phyloP scores from a whole-genome alignment of 306 rosid genomes.

The Crotalaria pallida region DNA sequence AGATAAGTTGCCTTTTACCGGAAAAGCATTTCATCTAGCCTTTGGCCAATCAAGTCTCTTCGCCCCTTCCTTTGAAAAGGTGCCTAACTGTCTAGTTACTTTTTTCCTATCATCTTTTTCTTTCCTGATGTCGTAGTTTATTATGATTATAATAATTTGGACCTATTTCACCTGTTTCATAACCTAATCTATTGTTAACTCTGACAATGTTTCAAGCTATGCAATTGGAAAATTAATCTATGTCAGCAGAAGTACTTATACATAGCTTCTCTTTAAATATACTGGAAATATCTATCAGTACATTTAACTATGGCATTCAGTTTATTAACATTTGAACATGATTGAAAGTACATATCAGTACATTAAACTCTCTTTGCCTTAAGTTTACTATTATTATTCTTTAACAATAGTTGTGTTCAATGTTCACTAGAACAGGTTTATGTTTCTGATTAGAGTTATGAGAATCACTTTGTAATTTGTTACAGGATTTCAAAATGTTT shows the following conservation, averaged over 20 bases:
- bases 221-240: background rate
- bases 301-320: too few relatives aligned
- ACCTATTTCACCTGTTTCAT: background rate
- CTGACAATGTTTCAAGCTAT: background rate
- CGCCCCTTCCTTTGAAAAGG: conserved; percentile 70
- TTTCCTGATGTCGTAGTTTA: background rate
- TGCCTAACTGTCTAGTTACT: conserved; percentile 12
- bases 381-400: too few relatives aligned
- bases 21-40: conserved; percentile 58
- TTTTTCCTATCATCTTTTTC: background rate
- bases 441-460: too few relatives aligned
- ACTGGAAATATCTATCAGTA: too few relatives aligned
- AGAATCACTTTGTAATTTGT: too few relatives aligned
- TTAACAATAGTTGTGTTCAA: too few relatives aligned
- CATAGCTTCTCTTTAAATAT: too few relatives aligned
- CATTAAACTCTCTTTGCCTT: too few relatives aligned
- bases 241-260: background rate
- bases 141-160: background rate
- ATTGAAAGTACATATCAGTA: too few relatives aligned
- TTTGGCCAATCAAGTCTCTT: conserved; percentile 74
- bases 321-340: too few relatives aligned
- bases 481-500: too few relatives aligned
- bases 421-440: too few relatives aligned
- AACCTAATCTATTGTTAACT: background rate
- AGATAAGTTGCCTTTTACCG: conserved; percentile 66